phyloP scores from a whole-genome alignment of 1,139 yeast genomes.

The Yamadazyma aaseri region DNA sequence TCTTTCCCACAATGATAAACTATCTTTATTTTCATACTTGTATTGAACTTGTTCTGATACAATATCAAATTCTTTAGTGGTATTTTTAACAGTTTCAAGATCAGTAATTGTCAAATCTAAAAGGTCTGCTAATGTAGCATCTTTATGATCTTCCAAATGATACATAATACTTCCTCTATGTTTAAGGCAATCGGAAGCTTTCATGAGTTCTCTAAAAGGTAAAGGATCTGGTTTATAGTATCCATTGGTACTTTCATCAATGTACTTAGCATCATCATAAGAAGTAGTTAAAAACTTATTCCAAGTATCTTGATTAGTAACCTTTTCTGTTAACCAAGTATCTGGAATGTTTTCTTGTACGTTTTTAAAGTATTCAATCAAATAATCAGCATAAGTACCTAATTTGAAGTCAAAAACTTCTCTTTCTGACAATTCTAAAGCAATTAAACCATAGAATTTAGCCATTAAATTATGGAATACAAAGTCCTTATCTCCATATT shows the following conservation, averaged over 20 bases:
- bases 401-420: slow-evolving; percentile 47
- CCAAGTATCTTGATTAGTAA: slow-evolving; percentile 17
- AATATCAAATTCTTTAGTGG: slow-evolving; percentile 38
- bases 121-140: slow-evolving; percentile 28
- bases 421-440: slow-evolving; percentile 52
- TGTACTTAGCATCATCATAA: slow-evolving; percentile 20
- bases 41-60: slow-evolving; percentile 32
- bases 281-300: slow-evolving; percentile 19
- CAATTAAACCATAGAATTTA: slow-evolving; percentile 55
- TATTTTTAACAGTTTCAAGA: slow-evolving; percentile 24
- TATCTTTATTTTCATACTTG: slow-evolving; percentile 32
- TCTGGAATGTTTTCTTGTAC: slow-evolving; percentile 32
- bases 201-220: slow-evolving; percentile 27
- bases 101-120: slow-evolving; percentile 25
- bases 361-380: slow-evolving; percentile 29
- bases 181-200: slow-evolving; percentile 8
- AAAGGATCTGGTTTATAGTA: slow-evolving; percentile 17
- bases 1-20: slow-evolving; percentile 41
- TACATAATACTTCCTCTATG: slow-evolving; percentile 13
- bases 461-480: slow-evolving; percentile 56
- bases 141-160: slow-evolving; percentile 10
- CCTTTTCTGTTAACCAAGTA: slow-evolving; percentile 25
- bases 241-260: slow-evolving; percentile 24
- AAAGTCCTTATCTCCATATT: slow-evolving; percentile 55
- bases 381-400: slow-evolving; percentile 34